These are phyloP conservation scores for Penicillium glabrum DNA, from an alignment of 2,329 filamentous ascomycete species.

Conservation along the genomic window DNA sequence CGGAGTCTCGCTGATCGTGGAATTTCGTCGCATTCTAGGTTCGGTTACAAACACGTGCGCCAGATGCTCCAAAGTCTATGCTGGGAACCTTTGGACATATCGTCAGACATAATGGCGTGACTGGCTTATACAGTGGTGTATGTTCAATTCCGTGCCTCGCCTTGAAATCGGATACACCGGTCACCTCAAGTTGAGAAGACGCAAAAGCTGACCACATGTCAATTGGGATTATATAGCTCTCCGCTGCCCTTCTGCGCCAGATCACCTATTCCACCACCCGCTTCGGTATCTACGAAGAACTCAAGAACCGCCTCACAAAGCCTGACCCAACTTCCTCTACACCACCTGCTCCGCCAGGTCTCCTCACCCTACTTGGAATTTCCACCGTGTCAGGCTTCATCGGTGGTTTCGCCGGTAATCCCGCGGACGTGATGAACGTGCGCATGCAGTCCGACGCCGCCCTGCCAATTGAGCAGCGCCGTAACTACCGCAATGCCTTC, in stretches of 20 bases:
- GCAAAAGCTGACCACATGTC: not conserved
- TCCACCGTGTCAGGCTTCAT: constrained; percentile 81
- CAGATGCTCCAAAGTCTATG: constrained; percentile 78
- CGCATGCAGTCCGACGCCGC: constrained; percentile 95
- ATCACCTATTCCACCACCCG: constrained; percentile 94
- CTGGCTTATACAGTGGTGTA: constrained; percentile 82
- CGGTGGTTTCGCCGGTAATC: constrained; percentile 88
- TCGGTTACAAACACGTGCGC: constrained; percentile 78
- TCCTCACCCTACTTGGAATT: constrained; percentile 77
- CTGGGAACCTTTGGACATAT: constrained; percentile 82
- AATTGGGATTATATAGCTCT: constrained; percentile 58
- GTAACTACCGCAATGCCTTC: constrained; percentile 87
- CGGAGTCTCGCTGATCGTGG: constrained; percentile 9
- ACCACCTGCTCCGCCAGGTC: constrained; percentile 52
- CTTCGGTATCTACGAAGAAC: constrained; percentile 93
- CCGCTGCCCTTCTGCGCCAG: constrained; percentile 88
- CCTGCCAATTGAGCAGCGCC: constrained; percentile 68
- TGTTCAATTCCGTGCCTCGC: constrained; percentile 21
- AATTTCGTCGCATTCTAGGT: constrained; percentile 56
- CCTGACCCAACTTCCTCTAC: constrained; percentile 38
- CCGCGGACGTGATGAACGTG: constrained; percentile 94
- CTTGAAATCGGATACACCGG: not conserved
- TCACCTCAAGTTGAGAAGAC: not conserved
- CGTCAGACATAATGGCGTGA: constrained; percentile 69
- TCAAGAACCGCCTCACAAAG: constrained; percentile 68